Evolutionary conservation across 306 rosid genomes (phyloP).

Genomic region (Hylodesmum podocarpum): DNA sequence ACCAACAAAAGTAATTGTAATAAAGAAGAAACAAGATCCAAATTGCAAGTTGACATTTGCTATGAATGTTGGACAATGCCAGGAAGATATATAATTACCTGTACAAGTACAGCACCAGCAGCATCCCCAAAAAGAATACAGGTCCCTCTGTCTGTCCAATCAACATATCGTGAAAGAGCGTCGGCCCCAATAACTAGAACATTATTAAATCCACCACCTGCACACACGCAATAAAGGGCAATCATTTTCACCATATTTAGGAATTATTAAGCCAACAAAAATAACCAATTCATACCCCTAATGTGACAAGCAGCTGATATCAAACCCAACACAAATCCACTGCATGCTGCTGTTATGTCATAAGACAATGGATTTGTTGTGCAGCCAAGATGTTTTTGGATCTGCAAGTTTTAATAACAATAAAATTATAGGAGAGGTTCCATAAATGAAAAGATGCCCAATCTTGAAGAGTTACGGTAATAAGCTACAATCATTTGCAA

Average conservation of each 20-base stretch:
- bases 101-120: slow-evolving; percentile 92
- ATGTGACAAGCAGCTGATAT: slow-evolving; percentile 88
- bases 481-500: slow-evolving; percentile 21
- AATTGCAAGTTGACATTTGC: not conserved
- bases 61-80: slow-evolving; percentile 6
- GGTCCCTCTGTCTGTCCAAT: slow-evolving; percentile 89
- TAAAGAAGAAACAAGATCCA: slow-evolving; percentile 15
- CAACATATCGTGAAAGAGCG: slow-evolving; percentile 87
- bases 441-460: not conserved
- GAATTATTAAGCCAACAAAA: slow-evolving; percentile 16
- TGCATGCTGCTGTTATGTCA: slow-evolving; percentile 96
- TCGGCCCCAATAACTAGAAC: slow-evolving; percentile 94
- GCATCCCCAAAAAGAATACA: slow-evolving; percentile 97
- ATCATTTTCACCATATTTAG: slow-evolving; percentile 20
- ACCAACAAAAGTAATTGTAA: not conserved
- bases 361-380: slow-evolving; percentile 69
- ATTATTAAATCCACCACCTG: slow-evolving; percentile 86
- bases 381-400: slow-evolving; percentile 76
- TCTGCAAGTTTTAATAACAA: slow-evolving; percentile 31
- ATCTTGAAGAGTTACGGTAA: not conserved
- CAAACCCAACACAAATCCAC: slow-evolving; percentile 86
- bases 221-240: slow-evolving; percentile 24
- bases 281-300: slow-evolving; percentile 64
- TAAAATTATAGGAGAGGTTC: not conserved
- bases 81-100: slow-evolving; percentile 49